Evolutionary conservation across 208 protist genomes (phyloP), one percentile per base, ranked within the genome.

Genomic region (Blastocrithidia nonstop): DNA sequence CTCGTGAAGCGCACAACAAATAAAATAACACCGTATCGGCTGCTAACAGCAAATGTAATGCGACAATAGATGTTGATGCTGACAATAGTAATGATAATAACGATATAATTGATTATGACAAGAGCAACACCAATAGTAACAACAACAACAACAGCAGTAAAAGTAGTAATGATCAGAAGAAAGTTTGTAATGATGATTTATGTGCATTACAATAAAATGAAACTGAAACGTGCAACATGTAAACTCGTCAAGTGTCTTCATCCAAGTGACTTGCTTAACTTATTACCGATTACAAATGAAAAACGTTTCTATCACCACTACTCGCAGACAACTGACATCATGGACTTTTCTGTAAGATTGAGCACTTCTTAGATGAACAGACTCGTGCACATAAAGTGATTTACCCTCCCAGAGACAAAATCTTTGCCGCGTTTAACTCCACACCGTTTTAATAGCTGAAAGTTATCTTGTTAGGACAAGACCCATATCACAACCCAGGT

Each of bases 391-490:
- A 66, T 0, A 77, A 66, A 35, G 27, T 54, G 2, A 65, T 98
- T 20, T 75, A 88, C 26, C 95, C 95, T 0, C 85, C 83, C 0
- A 38, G 51, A 0, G 48, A 65, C 9, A 28, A 83, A 15, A 85
- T 96, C 49, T 98, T 97, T 54, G 65, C 66, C 31, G 78, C 85
- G 17, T 88, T 97, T 48, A 90, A 96, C 57, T 60, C 70, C 28
- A 80, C 75, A n/a, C 87, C 93, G n/a, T 81, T 95, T 19, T 54
- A 70, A 0, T 36, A 61, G 7, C 52, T 98, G 0, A 94, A 96
- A 52, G 95, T 97, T 24, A 88, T 98, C 3, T 74, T 98, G 29
- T 50, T 98, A 3, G 96, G 96, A 9, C 96, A 98, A 59, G 96
- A 98, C 61, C 95, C 95, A 6, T 98, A 98, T 59, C 87, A 94